These are phyloP conservation scores for Naegleria lovaniensis DNA, from an alignment of 208 protist genomes.

Conservation along the genomic window DNA sequence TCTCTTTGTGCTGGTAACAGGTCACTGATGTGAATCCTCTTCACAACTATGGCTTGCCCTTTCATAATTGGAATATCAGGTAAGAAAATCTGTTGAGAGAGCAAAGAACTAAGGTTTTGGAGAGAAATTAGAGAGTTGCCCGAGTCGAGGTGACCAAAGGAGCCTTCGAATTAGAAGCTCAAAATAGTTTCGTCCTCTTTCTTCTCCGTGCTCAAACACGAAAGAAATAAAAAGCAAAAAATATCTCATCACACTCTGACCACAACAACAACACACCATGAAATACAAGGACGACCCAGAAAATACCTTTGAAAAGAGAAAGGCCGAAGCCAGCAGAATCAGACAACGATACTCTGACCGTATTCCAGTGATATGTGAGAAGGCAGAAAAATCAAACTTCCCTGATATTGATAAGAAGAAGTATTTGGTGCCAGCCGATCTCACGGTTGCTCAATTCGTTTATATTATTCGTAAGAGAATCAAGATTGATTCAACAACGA, in stretches of 20 bases:
- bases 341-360: conserved; percentile 68
- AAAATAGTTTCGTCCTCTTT: too few relatives aligned
- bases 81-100: too few relatives aligned
- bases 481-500: conserved; percentile 73
- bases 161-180: too few relatives aligned
- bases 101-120: too few relatives aligned
- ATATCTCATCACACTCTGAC: neutral
- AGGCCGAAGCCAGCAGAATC: conserved; percentile 56
- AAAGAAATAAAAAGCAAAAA: too few relatives aligned
- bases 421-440: conserved; percentile 63
- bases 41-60: too few relatives aligned
- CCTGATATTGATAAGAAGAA: conserved; percentile 84
- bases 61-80: too few relatives aligned
- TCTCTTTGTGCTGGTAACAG: too few relatives aligned
- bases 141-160: too few relatives aligned
- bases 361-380: conserved; percentile 84
- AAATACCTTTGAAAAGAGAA: conserved; percentile 51
- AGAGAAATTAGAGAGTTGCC: too few relatives aligned
- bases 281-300: neutral
- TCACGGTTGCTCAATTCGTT: conserved; percentile 84
- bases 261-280: neutral
- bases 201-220: too few relatives aligned
- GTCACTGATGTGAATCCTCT: too few relatives aligned
- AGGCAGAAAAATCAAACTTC: conserved; percentile 68
- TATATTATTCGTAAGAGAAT: conserved; percentile 84